Evolutionary conservation across 192 early-diverging fungal genomes (phyloP).

Genomic region (Endogone sp.): DNA sequence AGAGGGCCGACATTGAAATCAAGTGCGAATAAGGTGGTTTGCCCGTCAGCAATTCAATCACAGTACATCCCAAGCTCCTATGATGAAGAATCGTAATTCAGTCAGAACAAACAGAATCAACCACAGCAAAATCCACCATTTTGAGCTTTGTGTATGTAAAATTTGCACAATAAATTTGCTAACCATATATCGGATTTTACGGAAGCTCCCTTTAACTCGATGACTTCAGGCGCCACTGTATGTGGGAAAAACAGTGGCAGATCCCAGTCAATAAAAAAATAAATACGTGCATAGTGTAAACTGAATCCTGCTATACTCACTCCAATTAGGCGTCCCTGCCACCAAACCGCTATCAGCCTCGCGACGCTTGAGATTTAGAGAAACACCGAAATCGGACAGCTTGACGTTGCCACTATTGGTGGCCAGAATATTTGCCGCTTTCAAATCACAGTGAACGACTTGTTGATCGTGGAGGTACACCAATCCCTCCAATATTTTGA

Average conservation of each 20-base stretch:
- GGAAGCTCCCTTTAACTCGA: slow-evolving; percentile 85
- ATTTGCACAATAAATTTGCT: no score
- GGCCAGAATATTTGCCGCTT: slow-evolving; percentile 93
- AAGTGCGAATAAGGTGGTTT: slow-evolving; percentile 86
- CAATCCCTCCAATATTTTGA: slow-evolving; percentile 88
- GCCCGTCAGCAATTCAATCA: slow-evolving; percentile 91
- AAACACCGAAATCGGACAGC: slow-evolving; percentile 95
- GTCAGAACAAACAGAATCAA: no score
- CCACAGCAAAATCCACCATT: no score
- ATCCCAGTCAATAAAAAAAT: background rate
- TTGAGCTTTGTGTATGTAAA: no score
- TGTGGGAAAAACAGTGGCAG: slow-evolving; percentile 1
- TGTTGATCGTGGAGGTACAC: slow-evolving; percentile 82
- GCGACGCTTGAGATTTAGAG: slow-evolving; percentile 75
- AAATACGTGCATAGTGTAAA: slow-evolving; percentile 1
- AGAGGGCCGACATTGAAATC: slow-evolving; percentile 87
- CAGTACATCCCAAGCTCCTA: slow-evolving; percentile 87
- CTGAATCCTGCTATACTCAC: slow-evolving; percentile 29
- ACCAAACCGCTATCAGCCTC: slow-evolving; percentile 62
- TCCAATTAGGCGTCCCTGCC: slow-evolving; percentile 85
- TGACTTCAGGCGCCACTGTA: slow-evolving; percentile 82
- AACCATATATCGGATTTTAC: slow-evolving; percentile 92
- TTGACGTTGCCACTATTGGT: slow-evolving; percentile 97
- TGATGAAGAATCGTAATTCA: no score
- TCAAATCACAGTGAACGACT: slow-evolving; percentile 94